Percentiles rank a stretch among this genome's conserved stretches.
phyloP scores from a whole-genome alignment of 2,329 filamentous ascomycete species.

The Trichoderma atrobrunneum region DNA sequence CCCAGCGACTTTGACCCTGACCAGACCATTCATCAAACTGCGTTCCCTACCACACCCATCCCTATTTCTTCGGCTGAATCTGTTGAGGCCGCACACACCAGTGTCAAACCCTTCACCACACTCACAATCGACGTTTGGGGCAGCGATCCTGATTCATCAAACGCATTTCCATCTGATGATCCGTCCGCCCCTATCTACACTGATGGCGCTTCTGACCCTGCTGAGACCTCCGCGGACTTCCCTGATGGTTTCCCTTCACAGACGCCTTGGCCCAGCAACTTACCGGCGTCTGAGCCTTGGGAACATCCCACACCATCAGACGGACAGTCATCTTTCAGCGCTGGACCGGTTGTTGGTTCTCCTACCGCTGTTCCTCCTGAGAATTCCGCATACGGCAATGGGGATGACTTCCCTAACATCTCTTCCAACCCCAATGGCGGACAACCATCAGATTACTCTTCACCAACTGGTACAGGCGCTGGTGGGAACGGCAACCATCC shows the following conservation, averaged over 20 bases:
- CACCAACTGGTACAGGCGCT: conserved; percentile 21
- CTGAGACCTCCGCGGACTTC: conserved; percentile 21
- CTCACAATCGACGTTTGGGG: conserved; percentile 38
- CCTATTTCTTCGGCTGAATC: conserved; percentile 27
- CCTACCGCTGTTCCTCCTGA: neutral
- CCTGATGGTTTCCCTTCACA: conserved; percentile 21
- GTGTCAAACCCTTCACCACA: conserved; percentile 34
- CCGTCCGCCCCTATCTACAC: conserved; percentile 22
- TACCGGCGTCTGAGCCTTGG: conserved; percentile 19
- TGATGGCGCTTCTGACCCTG: conserved; percentile 19
- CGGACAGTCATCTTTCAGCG: conserved; percentile 8
- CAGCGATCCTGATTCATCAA: conserved; percentile 20
- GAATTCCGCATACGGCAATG: conserved; percentile 5
- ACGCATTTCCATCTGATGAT: conserved; percentile 20
- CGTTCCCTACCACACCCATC: conserved; percentile 28
- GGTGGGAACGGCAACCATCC: neutral
- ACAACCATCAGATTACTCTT: conserved; percentile 16
- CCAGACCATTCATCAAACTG: conserved; percentile 23
- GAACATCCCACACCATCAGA: conserved; percentile 20
- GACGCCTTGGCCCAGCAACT: conserved; percentile 22
- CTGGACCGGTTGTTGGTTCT: neutral
- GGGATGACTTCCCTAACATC: neutral
- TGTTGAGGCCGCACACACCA: conserved; percentile 19
- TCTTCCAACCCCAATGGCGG: neutral
- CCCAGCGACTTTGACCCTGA: conserved; percentile 22